Conservation (phyloP, 805 yeast species). For the Jamesozyma gamospora region DNA sequence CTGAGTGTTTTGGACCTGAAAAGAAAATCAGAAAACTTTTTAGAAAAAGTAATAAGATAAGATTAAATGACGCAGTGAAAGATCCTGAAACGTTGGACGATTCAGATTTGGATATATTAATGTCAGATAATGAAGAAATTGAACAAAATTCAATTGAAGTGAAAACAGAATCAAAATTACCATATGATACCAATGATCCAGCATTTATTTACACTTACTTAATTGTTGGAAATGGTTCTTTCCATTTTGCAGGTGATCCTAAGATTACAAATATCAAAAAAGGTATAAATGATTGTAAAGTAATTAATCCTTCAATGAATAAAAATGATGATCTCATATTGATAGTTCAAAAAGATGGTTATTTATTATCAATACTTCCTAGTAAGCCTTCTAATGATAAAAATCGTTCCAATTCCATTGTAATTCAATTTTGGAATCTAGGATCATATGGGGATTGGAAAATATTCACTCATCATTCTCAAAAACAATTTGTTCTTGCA, state of each 20-base stretch:
- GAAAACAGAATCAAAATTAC: no score
- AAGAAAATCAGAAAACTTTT: background rate
- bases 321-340: slow-evolving; percentile 7
- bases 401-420: background rate
- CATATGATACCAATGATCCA: background rate
- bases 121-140: background rate
- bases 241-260: slow-evolving; percentile 10
- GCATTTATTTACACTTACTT: slow-evolving; percentile 5
- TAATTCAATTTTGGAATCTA: slow-evolving; percentile 18
- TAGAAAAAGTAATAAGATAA: background rate
- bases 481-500: slow-evolving; percentile 11
- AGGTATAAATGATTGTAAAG: slow-evolving; percentile 14
- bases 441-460: slow-evolving; percentile 13
- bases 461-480: slow-evolving; percentile 7
- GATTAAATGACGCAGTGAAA: slow-evolving; percentile 2
- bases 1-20: background rate
- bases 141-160: no score
- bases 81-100: slow-evolving; percentile 25
- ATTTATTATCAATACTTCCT: slow-evolving; percentile 10
- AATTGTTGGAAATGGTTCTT: slow-evolving; percentile 9
- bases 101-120: slow-evolving; percentile 19
- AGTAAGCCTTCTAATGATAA: slow-evolving; percentile 2
- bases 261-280: slow-evolving; percentile 5
- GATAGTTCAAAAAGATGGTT: slow-evolving; percentile 12
- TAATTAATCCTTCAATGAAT: background rate